Base-by-base conservation (phyloP, 371 early-diverging fungal genomes). In the Mucor circinelloides region DNA sequence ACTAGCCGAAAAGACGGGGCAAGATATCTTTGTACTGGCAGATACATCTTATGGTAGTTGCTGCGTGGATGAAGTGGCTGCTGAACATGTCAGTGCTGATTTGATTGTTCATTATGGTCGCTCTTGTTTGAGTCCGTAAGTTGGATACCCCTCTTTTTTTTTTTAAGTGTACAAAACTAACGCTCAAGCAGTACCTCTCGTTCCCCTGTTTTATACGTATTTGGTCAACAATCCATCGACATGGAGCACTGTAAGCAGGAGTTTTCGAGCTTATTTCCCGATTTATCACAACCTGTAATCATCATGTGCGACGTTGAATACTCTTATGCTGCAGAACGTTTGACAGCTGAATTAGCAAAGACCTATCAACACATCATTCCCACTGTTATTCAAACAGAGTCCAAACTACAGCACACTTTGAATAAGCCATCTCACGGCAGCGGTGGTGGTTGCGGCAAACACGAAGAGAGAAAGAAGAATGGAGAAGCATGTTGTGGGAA, bases 41-140 rank as follows among this genome's bases (percentile, higher is more conserved):
- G 98, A 98, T 71, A 97, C 98, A 0, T 93, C 97, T 12, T 96
- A 94, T 69, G 97, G 97, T 59, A 95, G 96, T 74, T 98, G 98
- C 76, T 98, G 98, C 77, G 95, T 96, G 1, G 98, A 98, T 71
- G 95, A 95, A 71, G 93, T 98, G 1, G 97, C 98, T 23, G 97
- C 96, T 13, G 87, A 91, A 74, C 98, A 98, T 76, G 90, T 89
- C 46, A 66, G 78, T 17, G 90, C 95, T 5, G 94, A 97, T 60
- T 68, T 92, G 21, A 86, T 98, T 40, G 87, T 98, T 31, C 98
- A 98, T 74, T 98, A 93, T 80, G 98, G 98, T 6, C 89, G 91
- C 36, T 89, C 96, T 12, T 98, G 98, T 69, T 81, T 97, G 34
- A 91, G 92, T 72, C 87, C 91, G 91, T 92, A 84, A 81, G 86